Percentiles rank a stretch among this genome's conserved stretches.
These are phyloP conservation scores for Leccinum griseonigrum DNA, from an alignment of 1,284 basidiomycete genomes.

Conservation along the genomic window DNA sequence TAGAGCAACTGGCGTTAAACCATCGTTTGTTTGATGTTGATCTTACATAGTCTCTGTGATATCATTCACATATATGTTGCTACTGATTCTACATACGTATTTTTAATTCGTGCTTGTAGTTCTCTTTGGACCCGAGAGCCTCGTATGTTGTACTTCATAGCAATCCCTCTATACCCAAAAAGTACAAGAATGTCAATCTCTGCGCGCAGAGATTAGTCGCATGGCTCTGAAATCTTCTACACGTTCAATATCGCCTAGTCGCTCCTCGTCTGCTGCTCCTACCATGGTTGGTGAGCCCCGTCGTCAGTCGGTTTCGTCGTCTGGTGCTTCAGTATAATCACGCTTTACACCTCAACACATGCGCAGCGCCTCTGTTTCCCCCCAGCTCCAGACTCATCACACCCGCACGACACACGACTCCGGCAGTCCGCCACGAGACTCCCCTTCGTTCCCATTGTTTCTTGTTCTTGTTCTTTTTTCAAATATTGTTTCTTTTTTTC, in stretches of 20 bases:
- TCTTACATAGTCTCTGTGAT: not conserved
- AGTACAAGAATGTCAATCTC: slow-evolving; percentile 64
- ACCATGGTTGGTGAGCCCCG: slow-evolving; percentile 19
- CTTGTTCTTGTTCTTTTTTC: too few relatives aligned
- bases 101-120: not conserved
- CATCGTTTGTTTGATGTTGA: not conserved
- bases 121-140: not conserved
- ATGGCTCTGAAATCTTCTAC: slow-evolving; percentile 26
- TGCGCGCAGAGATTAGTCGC: slow-evolving; percentile 63
- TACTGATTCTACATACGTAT: not conserved
- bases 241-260: not conserved
- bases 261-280: slow-evolving; percentile 29
- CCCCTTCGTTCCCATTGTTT: slow-evolving; percentile 27
- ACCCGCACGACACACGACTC: slow-evolving; percentile 38
- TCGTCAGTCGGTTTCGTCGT: slow-evolving; percentile 36
- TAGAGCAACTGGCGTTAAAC: not conserved
- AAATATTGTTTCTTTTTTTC: too few relatives aligned
- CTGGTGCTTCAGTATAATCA: slow-evolving; percentile 37
- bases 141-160: slow-evolving; percentile 31
- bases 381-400: slow-evolving; percentile 48
- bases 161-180: slow-evolving; percentile 61
- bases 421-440: slow-evolving; percentile 36
- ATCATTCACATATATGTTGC: not conserved
- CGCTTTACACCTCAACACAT: slow-evolving; percentile 49
- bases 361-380: slow-evolving; percentile 42